These are phyloP conservation scores for Magnaporthiopsis incrustans DNA, from an alignment of 2,329 filamentous ascomycete species.

Conservation along the genomic window DNA sequence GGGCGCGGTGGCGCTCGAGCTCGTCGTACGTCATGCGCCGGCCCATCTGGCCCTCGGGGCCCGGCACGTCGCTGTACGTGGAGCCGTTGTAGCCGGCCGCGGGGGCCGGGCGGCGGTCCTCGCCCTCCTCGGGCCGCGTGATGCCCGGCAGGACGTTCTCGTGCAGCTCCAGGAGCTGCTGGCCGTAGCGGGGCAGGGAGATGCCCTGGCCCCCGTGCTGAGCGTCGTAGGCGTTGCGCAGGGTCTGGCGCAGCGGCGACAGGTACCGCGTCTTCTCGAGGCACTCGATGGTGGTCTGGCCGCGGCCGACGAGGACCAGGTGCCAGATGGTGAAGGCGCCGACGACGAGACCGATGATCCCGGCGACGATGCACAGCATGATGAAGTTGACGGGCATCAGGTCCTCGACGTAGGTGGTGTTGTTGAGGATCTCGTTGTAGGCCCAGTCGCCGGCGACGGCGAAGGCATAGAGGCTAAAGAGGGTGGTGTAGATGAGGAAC, in stretches of 20 bases:
- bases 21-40: slow-evolving; percentile 45
- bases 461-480: slow-evolving; percentile 81
- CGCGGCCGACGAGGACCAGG: slow-evolving; percentile 67
- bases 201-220: slow-evolving; percentile 41
- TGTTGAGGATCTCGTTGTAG: slow-evolving; percentile 71
- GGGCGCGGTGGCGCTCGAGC: slow-evolving; percentile 45
- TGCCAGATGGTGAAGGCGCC: slow-evolving; percentile 90
- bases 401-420: slow-evolving; percentile 63
- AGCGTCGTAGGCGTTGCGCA: slow-evolving; percentile 55
- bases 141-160: slow-evolving; percentile 74
- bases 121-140: slow-evolving; percentile 74
- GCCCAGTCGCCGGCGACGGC: slow-evolving; percentile 73
- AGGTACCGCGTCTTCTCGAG: slow-evolving; percentile 94
- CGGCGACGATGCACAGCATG: slow-evolving; percentile 74
- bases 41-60: slow-evolving; percentile 23
- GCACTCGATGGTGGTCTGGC: slow-evolving; percentile 92
- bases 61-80: slow-evolving; percentile 6
- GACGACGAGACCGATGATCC: slow-evolving; percentile 85
- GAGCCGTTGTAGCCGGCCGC: slow-evolving; percentile 9
- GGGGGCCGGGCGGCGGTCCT: slow-evolving; percentile 31
- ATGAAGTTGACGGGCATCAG: slow-evolving; percentile 87
- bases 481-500: slow-evolving; percentile 79
- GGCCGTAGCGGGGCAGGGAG: slow-evolving; percentile 52
- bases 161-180: slow-evolving; percentile 74
- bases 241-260: slow-evolving; percentile 63